Evolutionary conservation across 2,329 filamentous ascomycete species (phyloP).

Genomic region (Blastomyces parvus): DNA sequence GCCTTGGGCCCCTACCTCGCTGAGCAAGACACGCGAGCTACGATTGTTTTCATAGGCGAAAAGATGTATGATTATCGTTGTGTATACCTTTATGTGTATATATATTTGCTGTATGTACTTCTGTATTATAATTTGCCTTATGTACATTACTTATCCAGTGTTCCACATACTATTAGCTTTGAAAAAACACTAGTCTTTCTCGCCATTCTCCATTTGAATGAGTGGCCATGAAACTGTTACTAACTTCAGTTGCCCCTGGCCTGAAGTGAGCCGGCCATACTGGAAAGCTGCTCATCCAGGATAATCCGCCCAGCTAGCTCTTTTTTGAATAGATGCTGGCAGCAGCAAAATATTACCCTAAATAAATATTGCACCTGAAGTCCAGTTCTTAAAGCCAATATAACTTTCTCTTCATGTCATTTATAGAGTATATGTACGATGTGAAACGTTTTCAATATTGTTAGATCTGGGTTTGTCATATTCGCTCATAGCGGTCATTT

Average conservation of each 20-base stretch:
- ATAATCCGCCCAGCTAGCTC: constrained; percentile 13
- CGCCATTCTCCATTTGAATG: neutral
- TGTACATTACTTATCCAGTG: too few relatives aligned
- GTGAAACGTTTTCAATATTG: constrained; percentile 11
- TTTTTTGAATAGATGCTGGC: constrained; percentile 11
- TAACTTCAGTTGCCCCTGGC: constrained; percentile 13
- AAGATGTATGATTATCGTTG: neutral
- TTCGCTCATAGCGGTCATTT: neutral
- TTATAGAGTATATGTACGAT: constrained; percentile 1
- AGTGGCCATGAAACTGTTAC: constrained; percentile 13
- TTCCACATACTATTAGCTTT: neutral
- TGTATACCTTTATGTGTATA: neutral
- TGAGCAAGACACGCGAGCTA: neutral
- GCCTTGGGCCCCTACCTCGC: neutral
- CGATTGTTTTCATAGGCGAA: neutral
- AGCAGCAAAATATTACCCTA: constrained; percentile 13
- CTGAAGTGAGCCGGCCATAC: constrained; percentile 14
- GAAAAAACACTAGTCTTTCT: neutral
- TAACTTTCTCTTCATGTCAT: constrained; percentile 10
- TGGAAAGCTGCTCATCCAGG: constrained; percentile 11
- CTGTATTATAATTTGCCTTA: neutral
- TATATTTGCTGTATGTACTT: neutral
- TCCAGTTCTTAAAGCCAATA: constrained; percentile 8
- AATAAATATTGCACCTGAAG: constrained; percentile 13
- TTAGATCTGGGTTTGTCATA: constrained; percentile 7